Conservation (phyloP, 805 yeast species). For the Zygosaccharomyces bisporus region DNA sequence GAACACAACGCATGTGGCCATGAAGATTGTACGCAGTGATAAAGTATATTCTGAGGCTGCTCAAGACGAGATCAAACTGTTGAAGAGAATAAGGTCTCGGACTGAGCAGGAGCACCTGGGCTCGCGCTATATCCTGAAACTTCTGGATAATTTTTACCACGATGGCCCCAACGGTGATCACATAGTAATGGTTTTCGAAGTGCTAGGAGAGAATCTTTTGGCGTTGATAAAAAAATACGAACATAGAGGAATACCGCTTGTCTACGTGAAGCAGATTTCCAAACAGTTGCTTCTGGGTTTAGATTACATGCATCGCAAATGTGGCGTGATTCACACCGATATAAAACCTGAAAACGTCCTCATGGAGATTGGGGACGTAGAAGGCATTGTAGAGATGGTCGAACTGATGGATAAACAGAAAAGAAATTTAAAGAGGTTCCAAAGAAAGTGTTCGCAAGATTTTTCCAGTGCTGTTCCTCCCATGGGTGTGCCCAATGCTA, state of each 20-base stretch:
- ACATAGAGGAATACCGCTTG: slow-evolving; percentile 74
- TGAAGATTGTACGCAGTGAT: slow-evolving; percentile 91
- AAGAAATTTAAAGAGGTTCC: slow-evolving; percentile 41
- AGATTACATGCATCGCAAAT: slow-evolving; percentile 56
- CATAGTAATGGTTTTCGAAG: slow-evolving; percentile 96
- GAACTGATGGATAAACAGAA: slow-evolving; percentile 55
- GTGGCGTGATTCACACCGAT: slow-evolving; percentile 75
- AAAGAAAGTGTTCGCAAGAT: slow-evolving; percentile 37
- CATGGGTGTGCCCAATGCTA: slow-evolving; percentile 12
- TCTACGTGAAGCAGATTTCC: slow-evolving; percentile 75
- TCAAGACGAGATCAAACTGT: slow-evolving; percentile 80
- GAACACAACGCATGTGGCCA: slow-evolving; percentile 73
- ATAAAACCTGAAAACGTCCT: slow-evolving; percentile 75
- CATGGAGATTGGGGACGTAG: slow-evolving; percentile 81
- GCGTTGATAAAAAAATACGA: slow-evolving; percentile 76
- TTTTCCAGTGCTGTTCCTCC: slow-evolving; percentile 13
- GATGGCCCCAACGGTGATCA: slow-evolving; percentile 89
- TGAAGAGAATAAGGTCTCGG: slow-evolving; percentile 56
- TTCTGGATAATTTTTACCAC: slow-evolving; percentile 82
- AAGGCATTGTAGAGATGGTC: slow-evolving; percentile 64
- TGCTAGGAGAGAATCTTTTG: slow-evolving; percentile 86
- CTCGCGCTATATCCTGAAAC: slow-evolving; percentile 70
- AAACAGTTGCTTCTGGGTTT: slow-evolving; percentile 71
- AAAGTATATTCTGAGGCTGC: slow-evolving; percentile 92
- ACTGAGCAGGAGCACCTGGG: slow-evolving; percentile 59